Conservation (phyloP, 768 basidiomycete genomes). For the Rhizopogon vesiculosus region DNA sequence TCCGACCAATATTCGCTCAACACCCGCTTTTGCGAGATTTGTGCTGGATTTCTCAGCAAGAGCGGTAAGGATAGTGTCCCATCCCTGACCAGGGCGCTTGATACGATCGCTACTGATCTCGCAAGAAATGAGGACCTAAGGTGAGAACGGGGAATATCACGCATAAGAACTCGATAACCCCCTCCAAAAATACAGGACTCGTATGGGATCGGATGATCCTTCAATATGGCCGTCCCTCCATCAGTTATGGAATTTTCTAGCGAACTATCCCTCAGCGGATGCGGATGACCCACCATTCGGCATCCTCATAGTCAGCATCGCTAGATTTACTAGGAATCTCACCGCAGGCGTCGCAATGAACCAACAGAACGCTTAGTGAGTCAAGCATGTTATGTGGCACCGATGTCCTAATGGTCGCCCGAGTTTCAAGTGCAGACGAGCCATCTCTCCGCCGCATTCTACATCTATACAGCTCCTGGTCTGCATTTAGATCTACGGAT, state of each 20-base stretch:
- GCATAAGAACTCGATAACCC: neutral
- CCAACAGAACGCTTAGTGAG: conserved; percentile 73
- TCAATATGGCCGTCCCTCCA: conserved; percentile 52
- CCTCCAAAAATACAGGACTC: conserved; percentile 19
- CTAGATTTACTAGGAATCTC: conserved; percentile 80
- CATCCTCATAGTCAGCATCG: conserved; percentile 45
- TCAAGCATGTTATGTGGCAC: neutral
- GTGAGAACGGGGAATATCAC: conserved; percentile 8
- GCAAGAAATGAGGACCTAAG: conserved; percentile 38
- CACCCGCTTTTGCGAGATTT: conserved; percentile 37
- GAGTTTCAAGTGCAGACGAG: conserved; percentile 59
- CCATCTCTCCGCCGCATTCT: conserved; percentile 61
- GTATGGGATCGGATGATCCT: conserved; percentile 33
- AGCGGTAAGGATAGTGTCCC: conserved; percentile 14
- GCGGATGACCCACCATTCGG: conserved; percentile 31
- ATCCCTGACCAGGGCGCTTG: conserved; percentile 35
- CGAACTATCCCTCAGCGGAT: conserved; percentile 28
- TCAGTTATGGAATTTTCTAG: conserved; percentile 46
- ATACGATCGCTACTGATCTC: conserved; percentile 46
- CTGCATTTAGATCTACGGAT: conserved; percentile 54
- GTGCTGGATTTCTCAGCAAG: conserved; percentile 34
- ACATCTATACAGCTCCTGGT: conserved; percentile 75
- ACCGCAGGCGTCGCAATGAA: conserved; percentile 72
- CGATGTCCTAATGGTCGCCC: conserved; percentile 2
- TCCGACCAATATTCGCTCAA: conserved; percentile 10